Conservation (phyloP, 1,284 basidiomycete genomes). For the Termitomyces sp. region DNA sequence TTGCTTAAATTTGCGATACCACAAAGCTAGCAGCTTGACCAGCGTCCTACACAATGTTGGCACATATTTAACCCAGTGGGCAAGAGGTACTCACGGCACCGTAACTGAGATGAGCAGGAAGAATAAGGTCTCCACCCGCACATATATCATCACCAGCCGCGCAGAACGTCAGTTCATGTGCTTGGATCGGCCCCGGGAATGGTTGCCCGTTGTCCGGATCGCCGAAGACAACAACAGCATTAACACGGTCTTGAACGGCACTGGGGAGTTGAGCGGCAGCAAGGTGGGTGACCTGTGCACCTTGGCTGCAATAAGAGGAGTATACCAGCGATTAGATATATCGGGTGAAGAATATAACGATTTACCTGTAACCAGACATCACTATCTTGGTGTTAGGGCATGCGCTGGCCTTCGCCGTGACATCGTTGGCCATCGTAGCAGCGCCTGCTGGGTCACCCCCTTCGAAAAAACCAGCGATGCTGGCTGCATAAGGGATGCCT, state of each 20-base stretch:
- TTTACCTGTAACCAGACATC: conserved; percentile 28
- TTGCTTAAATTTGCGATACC: conserved; percentile 1
- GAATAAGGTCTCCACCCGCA: conserved; percentile 24
- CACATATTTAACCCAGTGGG: not conserved
- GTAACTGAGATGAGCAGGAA: conserved; percentile 28
- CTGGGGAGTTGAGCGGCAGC: conserved; percentile 28
- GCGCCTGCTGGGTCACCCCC: conserved; percentile 33
- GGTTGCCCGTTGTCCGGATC: conserved; percentile 30
- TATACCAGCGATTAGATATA: not conserved
- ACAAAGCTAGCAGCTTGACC: conserved; percentile 7
- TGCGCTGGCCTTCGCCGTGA: conserved; percentile 24
- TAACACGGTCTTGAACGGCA: conserved; percentile 24
- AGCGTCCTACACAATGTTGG: not conserved
- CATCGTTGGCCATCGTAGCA: conserved; percentile 29
- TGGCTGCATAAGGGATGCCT: conserved; percentile 33
- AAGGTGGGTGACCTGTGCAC: conserved; percentile 33
- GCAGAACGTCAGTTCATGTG: conserved; percentile 28
- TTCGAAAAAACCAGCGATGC: conserved; percentile 28
- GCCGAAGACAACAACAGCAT: conserved; percentile 34
- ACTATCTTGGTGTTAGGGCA: conserved; percentile 33
- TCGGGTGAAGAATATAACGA: not conserved
- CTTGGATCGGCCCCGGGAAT: conserved; percentile 27
- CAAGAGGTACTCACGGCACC: conserved; percentile 22
- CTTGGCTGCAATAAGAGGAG: conserved; percentile 24
- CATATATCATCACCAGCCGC: conserved; percentile 31